Conservation (phyloP, 2,329 filamentous ascomycete genomes). For the Cercospora beticola region DNA sequence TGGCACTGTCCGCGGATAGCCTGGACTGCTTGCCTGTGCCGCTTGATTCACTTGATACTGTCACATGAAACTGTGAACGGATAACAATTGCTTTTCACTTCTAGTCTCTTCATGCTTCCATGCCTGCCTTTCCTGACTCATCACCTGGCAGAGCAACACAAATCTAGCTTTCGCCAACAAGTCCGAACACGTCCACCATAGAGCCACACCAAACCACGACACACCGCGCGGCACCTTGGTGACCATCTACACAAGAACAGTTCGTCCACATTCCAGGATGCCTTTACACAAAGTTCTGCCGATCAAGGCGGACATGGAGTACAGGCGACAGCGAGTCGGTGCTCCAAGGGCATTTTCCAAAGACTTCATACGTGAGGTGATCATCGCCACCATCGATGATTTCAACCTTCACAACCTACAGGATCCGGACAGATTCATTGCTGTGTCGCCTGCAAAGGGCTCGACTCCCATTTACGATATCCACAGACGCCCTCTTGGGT, state of each 20-base stretch:
- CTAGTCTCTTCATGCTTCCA: neutral
- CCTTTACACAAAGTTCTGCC: neutral
- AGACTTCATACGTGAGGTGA: neutral
- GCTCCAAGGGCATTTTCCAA: neutral
- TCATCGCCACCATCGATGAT: neutral
- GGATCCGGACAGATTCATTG: neutral
- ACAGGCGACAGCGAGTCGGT: neutral
- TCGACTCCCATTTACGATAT: neutral
- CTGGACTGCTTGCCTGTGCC: neutral
- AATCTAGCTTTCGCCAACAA: neutral
- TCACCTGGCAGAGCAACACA: neutral
- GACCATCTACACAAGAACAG: neutral
- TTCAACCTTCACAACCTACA: neutral
- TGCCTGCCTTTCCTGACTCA: neutral
- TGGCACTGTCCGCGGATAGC: neutral
- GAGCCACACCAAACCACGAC: neutral
- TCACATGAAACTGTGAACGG: neutral
- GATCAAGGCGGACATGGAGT: neutral
- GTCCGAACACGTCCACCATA: neutral
- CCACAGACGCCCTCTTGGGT: neutral
- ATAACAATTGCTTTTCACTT: neutral
- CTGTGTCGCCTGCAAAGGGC: neutral
- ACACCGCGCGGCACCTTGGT: neutral
- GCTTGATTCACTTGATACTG: neutral
- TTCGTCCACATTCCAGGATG: neutral